Base-by-base conservation (phyloP, 2,329 filamentous ascomycete genomes). In the Cercospora sesami region DNA sequence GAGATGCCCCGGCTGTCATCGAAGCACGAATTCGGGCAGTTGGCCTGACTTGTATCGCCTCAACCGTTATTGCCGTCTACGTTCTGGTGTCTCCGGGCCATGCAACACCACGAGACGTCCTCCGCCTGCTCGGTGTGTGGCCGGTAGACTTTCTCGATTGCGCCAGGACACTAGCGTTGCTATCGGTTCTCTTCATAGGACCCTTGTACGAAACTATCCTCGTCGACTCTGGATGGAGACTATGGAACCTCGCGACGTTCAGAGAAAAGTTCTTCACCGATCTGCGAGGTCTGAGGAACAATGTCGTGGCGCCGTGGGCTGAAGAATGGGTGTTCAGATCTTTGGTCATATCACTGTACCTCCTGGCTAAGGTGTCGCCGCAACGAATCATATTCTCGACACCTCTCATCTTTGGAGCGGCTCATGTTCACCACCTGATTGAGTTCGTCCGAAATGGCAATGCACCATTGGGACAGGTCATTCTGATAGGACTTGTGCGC, bases 261-360 rank as follows among this genome's bases (percentile, higher is more conserved):
- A 73, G 91, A 14, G 81, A 82, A n/a, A 85, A 87, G 64, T 80
- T 89, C 14, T 86, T 92, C 74, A 83, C 84, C 70, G 90, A 91
- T 72, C 95, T 91, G 91, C 90, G 90, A 64, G 89, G 88, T 39
- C 97, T 92, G 87, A 88, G 95, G 73, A 98, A 97, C 77, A 88
- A 91, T 77, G 86, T 98, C 69, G 92, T 92, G 48, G 93, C 95
- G 83, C 75, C 95, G 0, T 82, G 95, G 64, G 97, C 93, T 10
- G 95, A 99, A 82, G 95, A 99, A 80, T 83, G 96, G 68, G 90
- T 97, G 75, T 99, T 97, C 84, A 91, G 95, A 76, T 93, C 92
- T 3, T 88, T 93, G 72, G 89, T 94, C 63, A 86, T 97, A 45
- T 91, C 94, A 1, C 85, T 97, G 10, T 90, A 97, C 76, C 82